phyloP scores from a whole-genome alignment of 148 eudicot species.

The Amaranthus palmeri region DNA sequence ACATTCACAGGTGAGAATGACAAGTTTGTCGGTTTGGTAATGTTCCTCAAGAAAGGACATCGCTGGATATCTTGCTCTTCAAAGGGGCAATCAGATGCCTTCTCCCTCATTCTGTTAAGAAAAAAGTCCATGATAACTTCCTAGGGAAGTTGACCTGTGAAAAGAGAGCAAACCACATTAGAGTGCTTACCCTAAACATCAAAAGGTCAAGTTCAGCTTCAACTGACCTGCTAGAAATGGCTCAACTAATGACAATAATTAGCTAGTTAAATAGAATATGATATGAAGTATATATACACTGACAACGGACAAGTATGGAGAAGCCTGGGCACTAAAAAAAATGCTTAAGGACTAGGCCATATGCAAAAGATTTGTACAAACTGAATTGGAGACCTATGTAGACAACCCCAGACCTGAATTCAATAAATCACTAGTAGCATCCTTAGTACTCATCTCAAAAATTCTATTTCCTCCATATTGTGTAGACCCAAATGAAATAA shows the following conservation, averaged over 20 bases:
- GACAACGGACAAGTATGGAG: neutral
- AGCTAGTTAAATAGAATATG: neutral
- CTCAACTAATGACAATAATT: neutral
- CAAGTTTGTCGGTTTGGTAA: slow-evolving; percentile 57
- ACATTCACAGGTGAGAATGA: slow-evolving; percentile 44
- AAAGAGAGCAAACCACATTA: neutral
- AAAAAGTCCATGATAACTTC: slow-evolving; percentile 43
- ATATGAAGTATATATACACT: neutral
- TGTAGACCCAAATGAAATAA: neutral
- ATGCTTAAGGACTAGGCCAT: neutral
- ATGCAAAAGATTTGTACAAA: neutral
- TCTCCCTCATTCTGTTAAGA: slow-evolving; percentile 40
- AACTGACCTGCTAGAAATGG: neutral
- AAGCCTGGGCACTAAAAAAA: neutral
- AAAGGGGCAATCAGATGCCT: slow-evolving; percentile 42
- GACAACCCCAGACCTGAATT: neutral
- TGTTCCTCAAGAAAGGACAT: slow-evolving; percentile 81
- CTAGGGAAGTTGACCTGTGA: neutral
- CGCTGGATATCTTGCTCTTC: slow-evolving; percentile 46
- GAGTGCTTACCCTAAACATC: neutral
- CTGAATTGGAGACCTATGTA: neutral
- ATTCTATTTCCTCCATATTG: neutral
- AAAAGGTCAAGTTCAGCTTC: neutral
- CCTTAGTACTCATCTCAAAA: neutral
- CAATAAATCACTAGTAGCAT: neutral